phyloP scores from a whole-genome alignment of 495 filamentous ascomycete genomes.

The Penicillium simplicissimum region DNA sequence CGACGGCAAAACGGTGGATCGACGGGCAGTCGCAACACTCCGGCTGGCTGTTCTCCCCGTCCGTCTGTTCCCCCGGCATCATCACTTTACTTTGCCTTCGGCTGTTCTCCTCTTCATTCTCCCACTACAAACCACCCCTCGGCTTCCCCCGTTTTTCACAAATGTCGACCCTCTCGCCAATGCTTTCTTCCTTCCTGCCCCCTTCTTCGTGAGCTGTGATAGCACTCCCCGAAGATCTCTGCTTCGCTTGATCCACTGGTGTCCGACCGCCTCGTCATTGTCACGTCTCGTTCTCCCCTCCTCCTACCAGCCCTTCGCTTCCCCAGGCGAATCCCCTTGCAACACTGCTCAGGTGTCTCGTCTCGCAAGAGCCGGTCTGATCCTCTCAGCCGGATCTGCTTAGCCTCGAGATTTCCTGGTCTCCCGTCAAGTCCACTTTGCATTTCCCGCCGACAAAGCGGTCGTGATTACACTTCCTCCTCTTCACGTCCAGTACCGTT shows the following conservation, averaged over 20 bases:
- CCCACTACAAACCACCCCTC: background rate
- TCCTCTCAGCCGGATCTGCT: background rate
- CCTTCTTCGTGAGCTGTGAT: conserved; percentile 27
- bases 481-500: conserved; percentile 64
- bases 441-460: conserved; percentile 10
- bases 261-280: conserved; percentile 32
- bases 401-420: background rate
- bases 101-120: conserved; percentile 10
- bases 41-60: background rate
- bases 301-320: background rate
- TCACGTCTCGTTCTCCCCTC: conserved; percentile 20
- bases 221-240: conserved; percentile 20
- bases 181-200: conserved; percentile 18
- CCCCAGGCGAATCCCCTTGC: conserved; percentile 20
- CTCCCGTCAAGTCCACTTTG: background rate
- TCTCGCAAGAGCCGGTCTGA: background rate
- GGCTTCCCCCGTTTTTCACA: background rate
- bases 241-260: conserved; percentile 22
- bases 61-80: conserved; percentile 15
- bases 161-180: conserved; percentile 14
- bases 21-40: background rate
- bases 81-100: conserved; percentile 16
- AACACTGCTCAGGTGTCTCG: conserved; percentile 3
- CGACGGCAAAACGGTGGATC: background rate
- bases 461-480: conserved; percentile 50